phyloP scores from a whole-genome alignment of 495 filamentous ascomycete genomes.

The Xylaria grammica region DNA sequence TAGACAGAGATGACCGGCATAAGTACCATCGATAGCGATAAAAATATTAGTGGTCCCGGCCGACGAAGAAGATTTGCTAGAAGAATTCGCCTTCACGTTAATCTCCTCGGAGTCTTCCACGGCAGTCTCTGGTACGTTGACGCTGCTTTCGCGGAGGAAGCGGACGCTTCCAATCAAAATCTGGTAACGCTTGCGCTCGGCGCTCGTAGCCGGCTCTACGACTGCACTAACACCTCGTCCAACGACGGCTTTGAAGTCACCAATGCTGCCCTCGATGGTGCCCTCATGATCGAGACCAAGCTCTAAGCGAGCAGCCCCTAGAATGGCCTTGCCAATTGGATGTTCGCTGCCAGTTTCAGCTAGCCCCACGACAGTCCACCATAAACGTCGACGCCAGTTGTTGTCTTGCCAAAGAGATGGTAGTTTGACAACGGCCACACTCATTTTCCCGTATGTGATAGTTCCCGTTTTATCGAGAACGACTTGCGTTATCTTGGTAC shows the following conservation, averaged over 20 bases:
- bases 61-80: constrained; percentile 34
- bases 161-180: constrained; percentile 82
- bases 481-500: constrained; percentile 88
- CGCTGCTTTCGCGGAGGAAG: constrained; percentile 71
- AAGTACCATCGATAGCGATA: constrained; percentile 80
- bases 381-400: constrained; percentile 73
- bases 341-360: constrained; percentile 95
- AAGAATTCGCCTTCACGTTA: constrained; percentile 51
- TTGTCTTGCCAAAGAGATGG: constrained; percentile 70
- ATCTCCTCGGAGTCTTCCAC: constrained; percentile 59
- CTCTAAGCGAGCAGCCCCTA: constrained; percentile 71
- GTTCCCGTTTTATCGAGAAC: constrained; percentile 99
- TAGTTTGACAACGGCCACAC: constrained; percentile 72
- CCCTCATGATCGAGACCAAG: constrained; percentile 74
- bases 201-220: constrained; percentile 74
- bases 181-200: constrained; percentile 69
- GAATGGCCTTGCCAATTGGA: constrained; percentile 86
- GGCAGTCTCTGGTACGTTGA: constrained; percentile 68
- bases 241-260: constrained; percentile 82
- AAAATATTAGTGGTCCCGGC: constrained; percentile 88
- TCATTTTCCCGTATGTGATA: constrained; percentile 93
- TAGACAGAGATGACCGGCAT: constrained; percentile 80
- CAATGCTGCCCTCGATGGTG: constrained; percentile 78
- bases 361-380: constrained; percentile 94
- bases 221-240: constrained; percentile 84